phyloP scores from a whole-genome alignment of 805 yeast genomes.

The Komagataella populi region DNA sequence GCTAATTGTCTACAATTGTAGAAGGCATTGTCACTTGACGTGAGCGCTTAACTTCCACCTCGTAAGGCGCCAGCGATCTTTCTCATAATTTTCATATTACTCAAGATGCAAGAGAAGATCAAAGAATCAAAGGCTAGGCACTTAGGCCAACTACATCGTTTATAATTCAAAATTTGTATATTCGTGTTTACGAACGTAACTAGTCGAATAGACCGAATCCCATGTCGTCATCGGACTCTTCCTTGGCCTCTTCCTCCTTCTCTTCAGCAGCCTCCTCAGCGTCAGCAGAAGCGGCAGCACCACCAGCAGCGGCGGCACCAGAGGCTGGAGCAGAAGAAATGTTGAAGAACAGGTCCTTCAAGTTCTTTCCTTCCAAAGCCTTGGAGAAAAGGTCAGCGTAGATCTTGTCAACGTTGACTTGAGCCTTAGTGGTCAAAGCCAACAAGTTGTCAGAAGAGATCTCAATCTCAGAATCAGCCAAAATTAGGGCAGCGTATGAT shows the following conservation, averaged over 20 bases:
- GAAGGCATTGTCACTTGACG: too few relatives aligned
- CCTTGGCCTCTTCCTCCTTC: constrained; percentile 46
- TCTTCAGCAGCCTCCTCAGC: constrained; percentile 35
- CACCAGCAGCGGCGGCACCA: constrained; percentile 33
- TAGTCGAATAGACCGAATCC: constrained; percentile 89
- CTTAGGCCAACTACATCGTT: constrained; percentile 2
- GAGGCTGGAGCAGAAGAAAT: constrained; percentile 37
- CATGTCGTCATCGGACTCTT: constrained; percentile 75
- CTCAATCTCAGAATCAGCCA: constrained; percentile 94
- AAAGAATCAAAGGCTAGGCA: neutral
- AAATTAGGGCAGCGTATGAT: constrained; percentile 95
- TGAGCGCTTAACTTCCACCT: neutral
- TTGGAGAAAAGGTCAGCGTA: constrained; percentile 78
- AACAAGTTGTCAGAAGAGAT: constrained; percentile 73
- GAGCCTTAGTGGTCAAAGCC: constrained; percentile 64
- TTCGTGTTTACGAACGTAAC: constrained; percentile 11
- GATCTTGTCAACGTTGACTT: constrained; percentile 61
- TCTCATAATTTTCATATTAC: neutral
- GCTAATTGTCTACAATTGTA: neutral
- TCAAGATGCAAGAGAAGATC: neutral
- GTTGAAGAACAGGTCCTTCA: constrained; percentile 52
- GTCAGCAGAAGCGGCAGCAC: constrained; percentile 31
- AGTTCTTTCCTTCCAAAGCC: constrained; percentile 71
- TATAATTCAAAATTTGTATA: neutral
- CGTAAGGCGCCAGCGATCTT: neutral